phyloP scores from a whole-genome alignment of 495 filamentous ascomycete genomes.

The Annulohypoxylon stygium region DNA sequence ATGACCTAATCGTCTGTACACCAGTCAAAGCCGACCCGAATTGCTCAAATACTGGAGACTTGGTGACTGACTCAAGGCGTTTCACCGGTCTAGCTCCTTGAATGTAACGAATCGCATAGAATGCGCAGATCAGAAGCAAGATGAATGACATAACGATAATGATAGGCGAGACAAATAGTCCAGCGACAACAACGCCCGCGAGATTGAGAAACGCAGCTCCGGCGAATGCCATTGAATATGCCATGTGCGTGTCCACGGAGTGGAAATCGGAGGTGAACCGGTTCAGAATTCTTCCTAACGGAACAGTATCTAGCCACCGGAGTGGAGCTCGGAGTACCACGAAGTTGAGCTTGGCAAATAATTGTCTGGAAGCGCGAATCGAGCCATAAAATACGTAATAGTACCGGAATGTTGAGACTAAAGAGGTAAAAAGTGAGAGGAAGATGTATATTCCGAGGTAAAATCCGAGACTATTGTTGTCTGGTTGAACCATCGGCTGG shows the following conservation, averaged over 20 bases:
- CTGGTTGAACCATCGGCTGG: slow-evolving; percentile 37
- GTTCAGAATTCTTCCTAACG: slow-evolving; percentile 81
- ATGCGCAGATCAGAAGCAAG: slow-evolving; percentile 68
- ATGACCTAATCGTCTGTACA: slow-evolving; percentile 81
- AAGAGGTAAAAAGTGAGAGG: slow-evolving; percentile 68
- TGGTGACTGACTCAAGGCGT: slow-evolving; percentile 77
- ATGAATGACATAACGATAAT: slow-evolving; percentile 69
- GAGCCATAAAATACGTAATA: slow-evolving; percentile 70
- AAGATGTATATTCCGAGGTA: slow-evolving; percentile 78
- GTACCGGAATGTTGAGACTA: slow-evolving; percentile 70
- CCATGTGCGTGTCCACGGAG: slow-evolving; percentile 74
- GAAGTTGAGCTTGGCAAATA: slow-evolving; percentile 75
- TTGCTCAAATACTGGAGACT: slow-evolving; percentile 82
- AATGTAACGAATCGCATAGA: slow-evolving; percentile 72
- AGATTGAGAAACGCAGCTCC: slow-evolving; percentile 65
- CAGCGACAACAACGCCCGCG: slow-evolving; percentile 70
- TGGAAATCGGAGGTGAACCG: slow-evolving; percentile 84
- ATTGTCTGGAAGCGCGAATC: slow-evolving; percentile 70
- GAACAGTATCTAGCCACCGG: slow-evolving; percentile 85
- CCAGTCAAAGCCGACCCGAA: slow-evolving; percentile 79
- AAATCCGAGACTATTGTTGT: slow-evolving; percentile 61
- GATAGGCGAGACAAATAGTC: slow-evolving; percentile 72
- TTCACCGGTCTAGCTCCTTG: slow-evolving; percentile 80
- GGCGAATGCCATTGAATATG: slow-evolving; percentile 69
- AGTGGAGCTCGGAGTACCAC: slow-evolving; percentile 77